These are phyloP conservation scores for Neurospora terricola DNA, from an alignment of 495 filamentous ascomycete species.

Conservation along the genomic window DNA sequence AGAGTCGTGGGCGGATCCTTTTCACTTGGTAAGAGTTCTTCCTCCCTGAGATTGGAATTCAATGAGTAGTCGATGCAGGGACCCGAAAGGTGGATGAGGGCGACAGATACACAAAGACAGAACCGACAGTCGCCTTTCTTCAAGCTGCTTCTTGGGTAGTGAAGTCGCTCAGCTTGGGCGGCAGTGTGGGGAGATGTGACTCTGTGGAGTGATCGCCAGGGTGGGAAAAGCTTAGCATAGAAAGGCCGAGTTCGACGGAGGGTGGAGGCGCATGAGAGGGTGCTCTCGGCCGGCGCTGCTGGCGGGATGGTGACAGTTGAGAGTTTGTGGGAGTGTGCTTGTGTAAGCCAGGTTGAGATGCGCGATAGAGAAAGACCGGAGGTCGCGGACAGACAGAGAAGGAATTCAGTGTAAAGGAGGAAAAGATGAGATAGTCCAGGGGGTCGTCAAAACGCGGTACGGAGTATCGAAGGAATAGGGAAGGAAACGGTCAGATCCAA, in stretches of 20 bases:
- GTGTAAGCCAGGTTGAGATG: neutral
- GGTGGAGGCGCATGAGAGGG: neutral
- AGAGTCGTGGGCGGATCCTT: neutral
- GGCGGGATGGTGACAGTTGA: neutral
- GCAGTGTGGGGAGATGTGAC: neutral
- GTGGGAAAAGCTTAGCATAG: constrained; percentile 12
- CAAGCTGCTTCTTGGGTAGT: neutral
- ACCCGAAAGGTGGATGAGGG: neutral
- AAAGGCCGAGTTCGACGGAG: neutral
- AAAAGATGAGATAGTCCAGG: neutral
- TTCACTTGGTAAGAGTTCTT: neutral
- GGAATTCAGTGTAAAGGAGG: neutral
- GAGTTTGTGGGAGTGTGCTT: neutral
- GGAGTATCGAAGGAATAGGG: neutral
- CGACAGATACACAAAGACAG: neutral
- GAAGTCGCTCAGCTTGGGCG: neutral
- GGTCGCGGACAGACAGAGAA: neutral
- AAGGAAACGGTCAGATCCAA: neutral
- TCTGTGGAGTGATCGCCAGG: constrained; percentile 11
- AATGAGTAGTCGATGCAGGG: neutral
- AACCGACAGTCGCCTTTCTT: neutral
- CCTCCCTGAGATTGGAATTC: neutral
- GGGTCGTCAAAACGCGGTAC: neutral
- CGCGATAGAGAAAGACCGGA: neutral
- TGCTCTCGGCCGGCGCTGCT: neutral